phyloP scores from a whole-genome alignment of 1,139 yeast species.

The Trichomonascaceae sp. region DNA sequence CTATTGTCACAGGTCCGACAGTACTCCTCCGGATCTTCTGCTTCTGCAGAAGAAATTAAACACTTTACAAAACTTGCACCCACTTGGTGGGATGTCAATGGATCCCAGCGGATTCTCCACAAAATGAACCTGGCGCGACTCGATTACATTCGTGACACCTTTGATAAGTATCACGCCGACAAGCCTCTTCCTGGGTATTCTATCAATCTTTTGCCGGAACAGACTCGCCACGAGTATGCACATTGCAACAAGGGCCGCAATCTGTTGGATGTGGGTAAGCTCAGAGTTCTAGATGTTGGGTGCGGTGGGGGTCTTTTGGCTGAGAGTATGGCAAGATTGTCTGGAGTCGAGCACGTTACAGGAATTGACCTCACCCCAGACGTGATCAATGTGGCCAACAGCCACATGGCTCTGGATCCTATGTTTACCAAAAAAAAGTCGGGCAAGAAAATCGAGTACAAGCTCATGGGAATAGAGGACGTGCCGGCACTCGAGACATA shows the following conservation, averaged over 20 bases:
- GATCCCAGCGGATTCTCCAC: conserved; percentile 86
- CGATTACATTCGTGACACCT: conserved; percentile 65
- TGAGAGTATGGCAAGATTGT: conserved; percentile 72
- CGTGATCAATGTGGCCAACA: conserved; percentile 66
- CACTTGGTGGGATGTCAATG: conserved; percentile 93
- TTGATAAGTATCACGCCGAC: conserved; percentile 31
- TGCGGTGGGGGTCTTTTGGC: conserved; percentile 95
- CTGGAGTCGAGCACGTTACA: conserved; percentile 39
- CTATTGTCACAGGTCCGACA: too few relatives aligned
- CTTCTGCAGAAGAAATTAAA: conserved; percentile 39
- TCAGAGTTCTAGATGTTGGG: conserved; percentile 72
- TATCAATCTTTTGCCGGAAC: conserved; percentile 47
- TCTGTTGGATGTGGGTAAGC: conserved; percentile 25
- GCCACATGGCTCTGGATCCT: conserved; percentile 60
- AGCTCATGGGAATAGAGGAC: conserved; percentile 46
- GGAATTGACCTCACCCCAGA: conserved; percentile 83
- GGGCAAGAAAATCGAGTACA: conserved; percentile 40
- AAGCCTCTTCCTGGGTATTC: conserved; percentile 72
- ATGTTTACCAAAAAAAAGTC: conserved; percentile 23
- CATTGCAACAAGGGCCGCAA: conserved; percentile 26
- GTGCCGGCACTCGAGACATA: conserved; percentile 34
- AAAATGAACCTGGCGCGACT: conserved; percentile 83
- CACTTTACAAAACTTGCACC: conserved; percentile 82
- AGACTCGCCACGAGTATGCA: conserved; percentile 35
- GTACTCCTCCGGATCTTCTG: too few relatives aligned